Evolutionary conservation across 257 asterid species (phyloP), one percentile per base, ranked within the genome.

Genomic region (Rehmannia glutinosa): DNA sequence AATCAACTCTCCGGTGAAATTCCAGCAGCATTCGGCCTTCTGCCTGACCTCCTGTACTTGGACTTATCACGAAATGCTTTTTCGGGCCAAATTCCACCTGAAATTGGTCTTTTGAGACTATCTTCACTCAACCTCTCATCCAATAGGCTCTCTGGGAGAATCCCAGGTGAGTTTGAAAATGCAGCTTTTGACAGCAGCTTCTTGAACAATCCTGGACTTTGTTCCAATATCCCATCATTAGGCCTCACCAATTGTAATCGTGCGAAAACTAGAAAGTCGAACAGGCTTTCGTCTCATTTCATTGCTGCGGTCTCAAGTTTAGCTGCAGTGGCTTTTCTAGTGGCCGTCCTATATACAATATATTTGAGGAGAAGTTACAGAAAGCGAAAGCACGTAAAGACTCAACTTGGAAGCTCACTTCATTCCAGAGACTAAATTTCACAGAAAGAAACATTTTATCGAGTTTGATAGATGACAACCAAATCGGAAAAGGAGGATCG

Each of bases 401-500:
- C 68, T 76, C 85, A 0, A 81, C 79, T 0, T 92, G 97, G 96
- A 90, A 92, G 71, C 72, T 89, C 49, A 92, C 95, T 53, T 80
- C 98, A 35, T 92, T 92, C 77, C 95, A 86, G 69, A 87, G 78
- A 79, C 73, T 87, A 33, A 79, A 71, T 32, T 89, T 92, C 88
- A 83, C 95, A 0, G 92, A 82, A 77, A 75, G 88, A 15, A 72
- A 70, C 39, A 85, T 92, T 30, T 8, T 86, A 19, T 77, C 93
- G 6, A 71, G 84, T 24, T 56, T 92, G 72, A 79, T 73, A 2
- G 97, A 86, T 0, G 75, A 74, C 54, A 82, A 84, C 52, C 13
- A 77, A 35, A 83, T 92, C 11, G 98, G 97, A 60, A 85, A 83
- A 9, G 98, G 98, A 41, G 98, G 97, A 32, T 89, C 98, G 0